phyloP scores from a whole-genome alignment of 495 filamentous ascomycete genomes.

The Xylaria sp. region DNA sequence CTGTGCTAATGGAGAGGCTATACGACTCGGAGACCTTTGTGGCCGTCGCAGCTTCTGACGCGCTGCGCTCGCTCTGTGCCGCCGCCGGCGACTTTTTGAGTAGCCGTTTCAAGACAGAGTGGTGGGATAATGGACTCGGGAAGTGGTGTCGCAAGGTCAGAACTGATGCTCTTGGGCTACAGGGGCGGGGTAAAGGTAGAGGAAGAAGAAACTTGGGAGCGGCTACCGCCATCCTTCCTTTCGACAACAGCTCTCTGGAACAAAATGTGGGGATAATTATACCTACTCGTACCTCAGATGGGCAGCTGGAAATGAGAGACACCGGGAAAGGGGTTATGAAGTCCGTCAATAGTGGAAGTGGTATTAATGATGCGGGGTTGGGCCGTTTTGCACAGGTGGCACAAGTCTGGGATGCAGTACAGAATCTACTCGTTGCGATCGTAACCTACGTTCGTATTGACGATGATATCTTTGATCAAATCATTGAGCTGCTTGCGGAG shows the following conservation, averaged over 20 bases:
- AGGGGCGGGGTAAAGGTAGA: constrained; percentile 35
- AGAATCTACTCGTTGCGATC: constrained; percentile 60
- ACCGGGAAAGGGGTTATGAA: constrained; percentile 2
- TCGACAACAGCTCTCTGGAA: constrained; percentile 24
- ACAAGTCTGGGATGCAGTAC: constrained; percentile 65
- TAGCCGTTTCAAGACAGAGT: constrained; percentile 72
- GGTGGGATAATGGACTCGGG: constrained; percentile 59
- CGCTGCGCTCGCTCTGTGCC: constrained; percentile 66
- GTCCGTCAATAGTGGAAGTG: constrained; percentile 10
- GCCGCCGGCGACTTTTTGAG: constrained; percentile 83
- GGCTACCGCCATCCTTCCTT: constrained; percentile 34
- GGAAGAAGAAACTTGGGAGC: constrained; percentile 49
- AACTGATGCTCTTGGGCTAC: constrained; percentile 37
- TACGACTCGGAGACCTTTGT: constrained; percentile 79
- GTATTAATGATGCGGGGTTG: constrained; percentile 41
- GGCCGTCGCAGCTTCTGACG: constrained; percentile 69
- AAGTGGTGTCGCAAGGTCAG: constrained; percentile 47
- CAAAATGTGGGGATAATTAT: constrained; percentile 37
- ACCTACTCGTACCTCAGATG: constrained; percentile 32
- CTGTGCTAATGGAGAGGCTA: constrained; percentile 72
- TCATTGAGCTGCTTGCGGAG: constrained; percentile 64
- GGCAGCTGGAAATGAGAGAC: constrained; percentile 27
- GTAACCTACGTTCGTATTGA: constrained; percentile 63
- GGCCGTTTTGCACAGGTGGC: constrained; percentile 60
- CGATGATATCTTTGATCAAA: constrained; percentile 72